Evolutionary conservation across 2,329 filamentous ascomycete genomes (phyloP).

Genomic region (Beauveria medogensis): DNA sequence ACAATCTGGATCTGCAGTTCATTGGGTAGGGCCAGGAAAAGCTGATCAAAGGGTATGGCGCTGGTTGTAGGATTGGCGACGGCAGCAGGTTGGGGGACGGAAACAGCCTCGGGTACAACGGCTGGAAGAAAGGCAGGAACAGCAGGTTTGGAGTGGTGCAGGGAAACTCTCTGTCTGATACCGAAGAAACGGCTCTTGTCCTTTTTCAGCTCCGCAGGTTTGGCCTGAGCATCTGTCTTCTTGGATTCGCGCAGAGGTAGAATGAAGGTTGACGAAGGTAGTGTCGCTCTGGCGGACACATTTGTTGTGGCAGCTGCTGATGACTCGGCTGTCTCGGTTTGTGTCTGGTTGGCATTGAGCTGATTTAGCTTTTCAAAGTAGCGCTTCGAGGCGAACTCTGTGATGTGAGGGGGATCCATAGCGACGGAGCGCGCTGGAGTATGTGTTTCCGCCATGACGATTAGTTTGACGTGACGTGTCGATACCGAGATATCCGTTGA

Average conservation of each 20-base stretch:
- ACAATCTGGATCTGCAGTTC: slow-evolving; percentile 58
- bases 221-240: slow-evolving; percentile 22
- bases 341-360: slow-evolving; percentile 39
- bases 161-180: slow-evolving; percentile 31
- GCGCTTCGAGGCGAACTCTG: slow-evolving; percentile 58
- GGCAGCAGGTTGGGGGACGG: not conserved
- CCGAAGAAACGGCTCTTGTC: slow-evolving; percentile 36
- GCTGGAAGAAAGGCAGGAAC: slow-evolving; percentile 12
- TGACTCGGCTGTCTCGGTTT: slow-evolving; percentile 19
- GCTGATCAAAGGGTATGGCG: slow-evolving; percentile 40
- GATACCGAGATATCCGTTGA: slow-evolving; percentile 9
- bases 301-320: slow-evolving; percentile 17
- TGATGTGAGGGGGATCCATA: slow-evolving; percentile 57
- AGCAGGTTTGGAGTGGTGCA: slow-evolving; percentile 27
- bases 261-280: slow-evolving; percentile 36
- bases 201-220: slow-evolving; percentile 27
- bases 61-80: slow-evolving; percentile 19
- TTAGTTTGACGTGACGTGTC: not conserved
- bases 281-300: slow-evolving; percentile 17
- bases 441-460: slow-evolving; percentile 26
- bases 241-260: slow-evolving; percentile 40
- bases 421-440: slow-evolving; percentile 21
- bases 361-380: slow-evolving; percentile 56
- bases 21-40: slow-evolving; percentile 51
- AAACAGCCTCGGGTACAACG: not conserved